Base-by-base conservation (phyloP, 179 eudicot species). In the Gypsophila paniculata region DNA sequence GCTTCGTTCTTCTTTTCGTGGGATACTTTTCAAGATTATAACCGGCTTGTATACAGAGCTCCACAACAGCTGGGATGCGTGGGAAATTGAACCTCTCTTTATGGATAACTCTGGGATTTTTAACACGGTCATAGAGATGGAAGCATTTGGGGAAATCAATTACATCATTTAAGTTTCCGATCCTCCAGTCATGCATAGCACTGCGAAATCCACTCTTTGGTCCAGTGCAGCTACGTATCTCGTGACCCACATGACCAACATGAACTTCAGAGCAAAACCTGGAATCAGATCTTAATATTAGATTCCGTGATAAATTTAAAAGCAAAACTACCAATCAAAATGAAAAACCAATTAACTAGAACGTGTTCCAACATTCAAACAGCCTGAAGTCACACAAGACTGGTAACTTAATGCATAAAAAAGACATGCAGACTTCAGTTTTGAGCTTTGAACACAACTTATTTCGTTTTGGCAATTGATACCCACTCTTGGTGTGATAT, bases 11-110 rank as follows among this genome's bases (percentile, higher is more conserved):
- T 79, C 91, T 73, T 74, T 67, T 82, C 8, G 68, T 71, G 34
- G 91, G 86, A 76, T 83, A 78, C 39, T 80, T 76, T 15, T 83
- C 79, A 34, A 83, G 78, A 76, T 85, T 77, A 65, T 85, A 73
- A 57, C 91, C 91, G 21, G 87, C 89, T 79, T 85, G 91, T 76
- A 87, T 79, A 67, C 91, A 85, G 44, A 87, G 85, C 80, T 87
- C 91, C 65, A 84, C 54, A 68, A 87, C 55, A 72, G 89, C 91
- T 46, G 91, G 83, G 60, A 87, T 38, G 25, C 76, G 83, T 9
- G 74, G 77, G 39, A 77, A 78, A 68, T 46, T 65, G 48, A 48
- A 80, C 63, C 83, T 82, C 69, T 87, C 87, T 23, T 83, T 71
- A 63, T 87, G 91, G 64, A 74, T 64, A 58, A 87, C 85, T 79